These are phyloP conservation scores for Tylopilus balloui DNA, from an alignment of 768 basidiomycete genomes.

Conservation along the genomic window DNA sequence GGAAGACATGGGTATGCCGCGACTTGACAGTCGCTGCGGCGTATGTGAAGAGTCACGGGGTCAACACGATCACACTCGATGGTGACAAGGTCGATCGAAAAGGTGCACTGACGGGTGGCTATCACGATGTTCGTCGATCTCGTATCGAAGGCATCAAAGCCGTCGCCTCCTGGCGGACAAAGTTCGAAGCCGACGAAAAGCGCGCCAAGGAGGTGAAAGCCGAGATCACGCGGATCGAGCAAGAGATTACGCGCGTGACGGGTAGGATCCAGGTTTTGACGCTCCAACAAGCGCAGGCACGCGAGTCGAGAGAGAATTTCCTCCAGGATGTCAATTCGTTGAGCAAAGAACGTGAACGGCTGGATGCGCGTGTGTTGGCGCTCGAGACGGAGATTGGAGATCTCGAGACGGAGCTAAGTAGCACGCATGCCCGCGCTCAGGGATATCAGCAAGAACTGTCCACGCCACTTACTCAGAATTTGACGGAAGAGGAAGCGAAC, in stretches of 20 bases:
- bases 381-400: conserved; percentile 69
- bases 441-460: conserved; percentile 67
- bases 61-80: conserved; percentile 96
- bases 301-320: conserved; percentile 63
- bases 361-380: conserved; percentile 53
- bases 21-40: conserved; percentile 90
- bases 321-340: conserved; percentile 56
- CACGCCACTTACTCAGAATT: conserved; percentile 68
- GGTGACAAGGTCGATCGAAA: conserved; percentile 98
- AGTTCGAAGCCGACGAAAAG: conserved; percentile 60
- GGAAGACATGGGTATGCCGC: conserved; percentile 93
- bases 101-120: conserved; percentile 93
- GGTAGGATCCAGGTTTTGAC: conserved; percentile 69
- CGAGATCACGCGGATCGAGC: conserved; percentile 68
- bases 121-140: conserved; percentile 86
- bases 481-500: conserved; percentile 69
- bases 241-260: conserved; percentile 73
- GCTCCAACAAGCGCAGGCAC: conserved; percentile 66
- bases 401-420: conserved; percentile 63
- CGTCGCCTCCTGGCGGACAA: conserved; percentile 70
- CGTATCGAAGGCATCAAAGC: conserved; percentile 83
- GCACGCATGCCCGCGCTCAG: conserved; percentile 55
- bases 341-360: conserved; percentile 65
- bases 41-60: conserved; percentile 89
- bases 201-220: conserved; percentile 71